These are phyloP conservation scores for Annulohypoxylon truncatum DNA, from an alignment of 2,329 filamentous ascomycete species.

Conservation along the genomic window DNA sequence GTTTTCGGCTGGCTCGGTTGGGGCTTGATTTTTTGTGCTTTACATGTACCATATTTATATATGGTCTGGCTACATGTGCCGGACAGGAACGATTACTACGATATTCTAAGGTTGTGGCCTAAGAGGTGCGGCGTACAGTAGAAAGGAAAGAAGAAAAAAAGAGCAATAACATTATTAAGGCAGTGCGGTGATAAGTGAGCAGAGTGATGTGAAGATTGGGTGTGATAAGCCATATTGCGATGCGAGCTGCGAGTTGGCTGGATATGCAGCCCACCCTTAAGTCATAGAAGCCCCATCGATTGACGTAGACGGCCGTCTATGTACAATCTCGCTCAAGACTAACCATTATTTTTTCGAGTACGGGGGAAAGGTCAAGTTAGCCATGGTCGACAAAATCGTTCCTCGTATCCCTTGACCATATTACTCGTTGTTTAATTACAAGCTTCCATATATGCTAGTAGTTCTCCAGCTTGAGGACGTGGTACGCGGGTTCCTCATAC, in stretches of 20 bases:
- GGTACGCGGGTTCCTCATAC: slow-evolving; percentile 64
- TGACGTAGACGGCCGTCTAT: background rate
- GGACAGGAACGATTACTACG: slow-evolving; percentile 15
- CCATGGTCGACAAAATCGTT: background rate
- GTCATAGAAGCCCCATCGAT: background rate
- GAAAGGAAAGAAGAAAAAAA: slow-evolving; percentile 12
- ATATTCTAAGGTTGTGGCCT: slow-evolving; percentile 4
- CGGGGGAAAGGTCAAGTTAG: background rate
- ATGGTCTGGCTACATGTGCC: slow-evolving; percentile 2
- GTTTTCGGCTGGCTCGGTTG: background rate
- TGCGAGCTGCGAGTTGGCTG: background rate
- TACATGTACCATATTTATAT: slow-evolving; percentile 7
- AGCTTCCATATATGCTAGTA: slow-evolving; percentile 41
- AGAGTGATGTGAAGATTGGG: background rate
- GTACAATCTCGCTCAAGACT: background rate
- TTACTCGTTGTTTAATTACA: background rate
- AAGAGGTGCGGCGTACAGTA: slow-evolving; percentile 1
- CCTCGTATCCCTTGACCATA: background rate
- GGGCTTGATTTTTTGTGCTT: slow-evolving; percentile 1
- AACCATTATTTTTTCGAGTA: too few relatives aligned
- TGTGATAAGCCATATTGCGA: background rate
- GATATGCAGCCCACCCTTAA: background rate
- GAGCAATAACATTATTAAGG: slow-evolving; percentile 1
- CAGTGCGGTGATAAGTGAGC: background rate
- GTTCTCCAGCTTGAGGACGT: slow-evolving; percentile 61